Percentiles rank a stretch among this genome's conserved stretches.
These are phyloP conservation scores for Penicillium sp. DNA, from an alignment of 2,329 filamentous ascomycete genomes.

Conservation along the genomic window DNA sequence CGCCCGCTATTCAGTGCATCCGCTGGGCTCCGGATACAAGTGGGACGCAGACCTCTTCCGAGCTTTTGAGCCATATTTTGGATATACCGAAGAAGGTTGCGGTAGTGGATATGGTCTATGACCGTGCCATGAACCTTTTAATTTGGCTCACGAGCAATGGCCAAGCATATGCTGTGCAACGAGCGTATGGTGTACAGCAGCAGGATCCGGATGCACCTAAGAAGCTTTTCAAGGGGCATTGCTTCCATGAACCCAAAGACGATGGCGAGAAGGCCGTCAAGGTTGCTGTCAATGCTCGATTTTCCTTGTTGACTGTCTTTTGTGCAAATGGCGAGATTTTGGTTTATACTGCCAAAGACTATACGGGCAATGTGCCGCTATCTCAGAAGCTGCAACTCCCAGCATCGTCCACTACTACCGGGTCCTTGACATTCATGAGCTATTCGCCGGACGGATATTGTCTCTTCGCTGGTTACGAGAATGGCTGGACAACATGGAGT, in stretches of 20 bases:
- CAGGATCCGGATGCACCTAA: conserved; percentile 49
- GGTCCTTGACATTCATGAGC: conserved; percentile 65
- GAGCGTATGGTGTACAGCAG: conserved; percentile 44
- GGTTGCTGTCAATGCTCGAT: conserved; percentile 86
- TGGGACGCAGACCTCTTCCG: conserved; percentile 82
- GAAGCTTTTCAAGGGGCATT: conserved; percentile 80
- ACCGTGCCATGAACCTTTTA: conserved; percentile 91
- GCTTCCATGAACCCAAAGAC: conserved; percentile 71
- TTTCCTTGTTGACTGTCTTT: conserved; percentile 85
- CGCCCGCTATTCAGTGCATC: conserved; percentile 93
- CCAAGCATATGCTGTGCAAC: conserved; percentile 84
- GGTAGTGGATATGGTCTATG: conserved; percentile 82
- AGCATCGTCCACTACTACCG: conserved; percentile 63
- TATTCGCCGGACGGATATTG: conserved; percentile 97
- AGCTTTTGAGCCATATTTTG: conserved; percentile 78
- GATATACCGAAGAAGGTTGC: conserved; percentile 76
- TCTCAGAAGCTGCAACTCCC: conserved; percentile 74
- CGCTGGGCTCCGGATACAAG: conserved; percentile 81
- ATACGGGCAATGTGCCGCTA: conserved; percentile 82
- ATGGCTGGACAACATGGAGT: conserved; percentile 94
- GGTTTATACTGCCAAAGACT: conserved; percentile 91
- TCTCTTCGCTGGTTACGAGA: conserved; percentile 86
- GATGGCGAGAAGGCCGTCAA: conserved; percentile 61
- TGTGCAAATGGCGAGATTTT: conserved; percentile 73
- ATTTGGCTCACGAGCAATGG: conserved; percentile 91